A percentile compares a stretch with the other conserved stretches of the same genome.
Conservation (phyloP, 2,329 filamentous ascomycete species). For the Capronia coronata region DNA sequence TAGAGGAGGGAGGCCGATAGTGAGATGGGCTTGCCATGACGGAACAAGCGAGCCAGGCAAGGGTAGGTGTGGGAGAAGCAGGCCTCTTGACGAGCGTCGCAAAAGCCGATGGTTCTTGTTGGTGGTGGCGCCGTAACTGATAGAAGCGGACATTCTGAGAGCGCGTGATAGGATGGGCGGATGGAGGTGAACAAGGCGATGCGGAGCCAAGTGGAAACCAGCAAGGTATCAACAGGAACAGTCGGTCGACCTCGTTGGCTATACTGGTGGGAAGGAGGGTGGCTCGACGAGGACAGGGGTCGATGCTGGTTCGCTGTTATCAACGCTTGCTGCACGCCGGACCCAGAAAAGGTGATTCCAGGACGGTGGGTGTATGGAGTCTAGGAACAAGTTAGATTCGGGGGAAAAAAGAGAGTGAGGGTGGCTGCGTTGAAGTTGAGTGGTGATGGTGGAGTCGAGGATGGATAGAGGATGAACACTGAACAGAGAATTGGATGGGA, state of each 20-base stretch:
- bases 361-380: background rate
- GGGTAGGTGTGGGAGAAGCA: background rate
- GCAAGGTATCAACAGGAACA: background rate
- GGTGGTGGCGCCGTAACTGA: conserved; percentile 8
- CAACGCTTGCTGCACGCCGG: background rate
- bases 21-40: conserved; percentile 1
- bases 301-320: background rate
- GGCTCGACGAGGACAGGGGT: background rate
- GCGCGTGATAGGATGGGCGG: conserved; percentile 1
- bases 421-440: background rate
- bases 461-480: background rate
- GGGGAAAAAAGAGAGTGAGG: background rate
- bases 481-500: no score
- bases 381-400: background rate
- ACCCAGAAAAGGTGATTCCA: background rate
- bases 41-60: background rate
- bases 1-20: background rate
- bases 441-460: no score
- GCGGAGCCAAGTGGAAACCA: conserved; percentile 2
- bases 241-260: background rate
- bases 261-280: background rate
- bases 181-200: background rate
- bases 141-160: conserved; percentile 5
- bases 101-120: background rate
- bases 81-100: background rate